These are phyloP conservation scores for Nymphaea thermarum DNA, from an alignment of 164 flowering plant genomes.

Conservation along the genomic window DNA sequence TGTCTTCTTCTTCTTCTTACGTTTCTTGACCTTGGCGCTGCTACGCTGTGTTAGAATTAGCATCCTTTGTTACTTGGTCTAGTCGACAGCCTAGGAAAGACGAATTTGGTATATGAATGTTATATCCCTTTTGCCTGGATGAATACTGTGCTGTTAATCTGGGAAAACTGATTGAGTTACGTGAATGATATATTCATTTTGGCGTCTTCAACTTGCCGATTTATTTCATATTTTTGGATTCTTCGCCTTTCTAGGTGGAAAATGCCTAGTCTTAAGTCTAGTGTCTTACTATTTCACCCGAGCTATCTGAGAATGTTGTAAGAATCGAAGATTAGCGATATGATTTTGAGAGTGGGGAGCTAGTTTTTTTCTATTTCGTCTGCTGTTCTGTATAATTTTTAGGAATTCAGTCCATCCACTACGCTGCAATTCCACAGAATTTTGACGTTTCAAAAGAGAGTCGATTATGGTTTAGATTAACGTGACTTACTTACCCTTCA, in stretches of 20 bases:
- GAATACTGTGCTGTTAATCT: too few relatives aligned
- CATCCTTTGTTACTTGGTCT: conserved; percentile 9
- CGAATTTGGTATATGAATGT: conserved; percentile 3
- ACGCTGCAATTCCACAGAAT: too few relatives aligned
- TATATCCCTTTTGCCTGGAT: too few relatives aligned
- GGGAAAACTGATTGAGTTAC: too few relatives aligned
- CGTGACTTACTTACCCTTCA: not conserved
- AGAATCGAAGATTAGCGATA: not conserved
- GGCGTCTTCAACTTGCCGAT: too few relatives aligned
- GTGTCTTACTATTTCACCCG: not conserved
- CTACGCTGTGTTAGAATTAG: not conserved
- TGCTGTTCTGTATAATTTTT: not conserved
- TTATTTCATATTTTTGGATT: too few relatives aligned
- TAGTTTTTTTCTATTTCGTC: not conserved
- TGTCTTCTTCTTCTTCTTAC: too few relatives aligned
- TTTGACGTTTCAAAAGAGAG: too few relatives aligned
- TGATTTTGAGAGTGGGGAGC: not conserved
- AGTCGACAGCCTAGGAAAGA: conserved; percentile 22
- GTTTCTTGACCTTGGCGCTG: too few relatives aligned
- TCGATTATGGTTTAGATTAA: not conserved
- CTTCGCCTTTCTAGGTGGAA: not conserved
- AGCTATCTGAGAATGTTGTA: not conserved
- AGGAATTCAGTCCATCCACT: too few relatives aligned
- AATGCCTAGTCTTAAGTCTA: not conserved
- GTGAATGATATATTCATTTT: too few relatives aligned